Conservation (phyloP, 2,329 filamentous ascomycete species). For the Claviceps citrina region DNA sequence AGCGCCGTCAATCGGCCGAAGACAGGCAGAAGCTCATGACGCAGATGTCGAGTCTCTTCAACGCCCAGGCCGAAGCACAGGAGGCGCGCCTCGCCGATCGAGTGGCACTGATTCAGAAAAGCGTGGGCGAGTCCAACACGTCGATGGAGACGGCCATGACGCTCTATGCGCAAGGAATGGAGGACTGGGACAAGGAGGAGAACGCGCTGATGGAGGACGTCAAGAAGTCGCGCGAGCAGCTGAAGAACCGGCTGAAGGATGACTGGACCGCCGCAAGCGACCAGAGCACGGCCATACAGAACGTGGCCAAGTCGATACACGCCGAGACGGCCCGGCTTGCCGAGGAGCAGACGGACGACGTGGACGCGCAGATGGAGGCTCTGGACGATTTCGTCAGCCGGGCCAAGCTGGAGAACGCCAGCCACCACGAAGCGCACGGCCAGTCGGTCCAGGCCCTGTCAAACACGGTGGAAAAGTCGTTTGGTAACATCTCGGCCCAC, state of each 20-base stretch:
- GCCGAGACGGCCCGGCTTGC: slow-evolving; percentile 82
- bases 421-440: slow-evolving; percentile 56
- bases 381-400: slow-evolving; percentile 81
- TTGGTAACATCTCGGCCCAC: slow-evolving; percentile 53
- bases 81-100: slow-evolving; percentile 53
- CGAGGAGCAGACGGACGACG: slow-evolving; percentile 72
- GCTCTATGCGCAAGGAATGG: slow-evolving; percentile 56
- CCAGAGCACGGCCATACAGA: slow-evolving; percentile 70
- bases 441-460: slow-evolving; percentile 52
- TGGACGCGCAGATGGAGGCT: slow-evolving; percentile 75
- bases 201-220: slow-evolving; percentile 55
- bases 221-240: slow-evolving; percentile 53
- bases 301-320: slow-evolving; percentile 73
- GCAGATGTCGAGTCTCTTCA: slow-evolving; percentile 67
- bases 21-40: slow-evolving; percentile 61
- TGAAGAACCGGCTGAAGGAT: slow-evolving; percentile 70
- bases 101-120: slow-evolving; percentile 46
- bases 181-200: slow-evolving; percentile 56
- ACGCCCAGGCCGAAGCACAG: slow-evolving; percentile 57
- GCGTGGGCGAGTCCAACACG: slow-evolving; percentile 47
- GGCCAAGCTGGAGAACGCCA: slow-evolving; percentile 64
- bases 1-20: slow-evolving; percentile 53
- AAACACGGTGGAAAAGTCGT: slow-evolving; percentile 55
- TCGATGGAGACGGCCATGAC: slow-evolving; percentile 49
- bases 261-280: slow-evolving; percentile 73